Evolutionary conservation across 768 basidiomycete genomes (phyloP).

Genomic region (Podaxis mareebaensis): DNA sequence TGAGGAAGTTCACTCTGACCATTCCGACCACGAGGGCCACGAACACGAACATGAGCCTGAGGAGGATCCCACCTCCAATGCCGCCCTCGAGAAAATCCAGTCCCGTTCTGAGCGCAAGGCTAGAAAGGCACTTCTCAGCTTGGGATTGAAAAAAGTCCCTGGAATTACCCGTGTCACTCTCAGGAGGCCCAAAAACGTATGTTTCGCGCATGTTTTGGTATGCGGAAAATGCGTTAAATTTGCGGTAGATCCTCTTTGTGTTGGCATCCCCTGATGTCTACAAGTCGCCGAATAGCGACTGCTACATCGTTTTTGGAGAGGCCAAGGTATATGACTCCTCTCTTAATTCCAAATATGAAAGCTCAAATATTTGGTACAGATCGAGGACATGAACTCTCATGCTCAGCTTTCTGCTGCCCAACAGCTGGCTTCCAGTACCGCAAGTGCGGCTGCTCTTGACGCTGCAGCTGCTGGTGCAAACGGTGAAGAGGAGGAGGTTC

Average conservation of each 20-base stretch:
- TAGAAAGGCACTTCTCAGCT: constrained; percentile 85
- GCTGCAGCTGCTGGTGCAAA: constrained; percentile 49
- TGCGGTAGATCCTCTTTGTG: constrained; percentile 79
- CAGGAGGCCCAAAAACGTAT: constrained; percentile 90
- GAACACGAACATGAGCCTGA: constrained; percentile 61
- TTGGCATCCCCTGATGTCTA: constrained; percentile 94
- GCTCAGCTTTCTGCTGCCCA: constrained; percentile 79
- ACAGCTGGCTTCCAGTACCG: constrained; percentile 63
- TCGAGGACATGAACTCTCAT: constrained; percentile 86
- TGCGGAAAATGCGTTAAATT: constrained; percentile 10
- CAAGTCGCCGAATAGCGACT: constrained; percentile 96
- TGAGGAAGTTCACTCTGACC: constrained; percentile 82
- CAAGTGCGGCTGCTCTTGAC: constrained; percentile 39
- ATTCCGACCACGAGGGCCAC: constrained; percentile 65
- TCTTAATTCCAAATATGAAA: neutral
- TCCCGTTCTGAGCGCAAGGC: constrained; percentile 95
- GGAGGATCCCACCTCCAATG: constrained; percentile 82
- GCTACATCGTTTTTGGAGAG: constrained; percentile 99
- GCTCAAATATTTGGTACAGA: constrained; percentile 37
- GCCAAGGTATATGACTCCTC: constrained; percentile 61
- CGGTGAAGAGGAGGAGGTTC: constrained; percentile 82
- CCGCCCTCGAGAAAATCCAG: constrained; percentile 90
- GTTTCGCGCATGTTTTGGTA: constrained; percentile 25
- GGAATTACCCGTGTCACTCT: constrained; percentile 95
- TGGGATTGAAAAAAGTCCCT: constrained; percentile 91